Evolutionary conservation across 176 grass and related monocot genomes (phyloP).

Genomic region (Oryza longistaminata): DNA sequence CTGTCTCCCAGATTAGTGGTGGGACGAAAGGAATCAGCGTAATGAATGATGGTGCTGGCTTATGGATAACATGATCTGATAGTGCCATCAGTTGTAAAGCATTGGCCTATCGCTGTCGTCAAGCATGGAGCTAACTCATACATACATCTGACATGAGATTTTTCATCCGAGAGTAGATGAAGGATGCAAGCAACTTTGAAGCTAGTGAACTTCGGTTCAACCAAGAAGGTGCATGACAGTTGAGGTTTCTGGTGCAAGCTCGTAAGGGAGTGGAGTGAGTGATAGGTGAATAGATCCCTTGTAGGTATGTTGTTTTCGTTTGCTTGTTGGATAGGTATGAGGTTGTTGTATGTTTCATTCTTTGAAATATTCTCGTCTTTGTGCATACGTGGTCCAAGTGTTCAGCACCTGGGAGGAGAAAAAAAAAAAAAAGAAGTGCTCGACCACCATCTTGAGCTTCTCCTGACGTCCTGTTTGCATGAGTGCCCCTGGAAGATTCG

Average conservation of each 20-base stretch:
- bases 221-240: background rate
- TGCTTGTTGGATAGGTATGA: slow-evolving; percentile 37
- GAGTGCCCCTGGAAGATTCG: background rate
- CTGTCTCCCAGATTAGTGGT: slow-evolving; percentile 73
- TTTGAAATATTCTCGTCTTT: slow-evolving; percentile 30
- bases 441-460: background rate
- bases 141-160: slow-evolving; percentile 18
- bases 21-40: slow-evolving; percentile 38
- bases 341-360: slow-evolving; percentile 41
- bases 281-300: slow-evolving; percentile 31
- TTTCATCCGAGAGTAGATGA: slow-evolving; percentile 27
- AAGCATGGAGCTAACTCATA: slow-evolving; percentile 42
- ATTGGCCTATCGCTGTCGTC: slow-evolving; percentile 26
- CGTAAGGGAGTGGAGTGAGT: slow-evolving; percentile 11
- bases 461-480: background rate
- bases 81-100: background rate
- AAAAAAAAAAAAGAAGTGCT: background rate
- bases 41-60: slow-evolving; percentile 24
- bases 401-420: slow-evolving; percentile 1
- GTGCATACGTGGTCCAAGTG: background rate
- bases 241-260: slow-evolving; percentile 23
- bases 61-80: background rate
- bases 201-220: slow-evolving; percentile 17
- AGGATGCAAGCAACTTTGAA: slow-evolving; percentile 32
- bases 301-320: slow-evolving; percentile 32